Evolutionary conservation across 2,329 filamentous ascomycete genomes (phyloP), one percentile per base, ranked within the genome.

Genomic region (Hymenoscyphus linearis): DNA sequence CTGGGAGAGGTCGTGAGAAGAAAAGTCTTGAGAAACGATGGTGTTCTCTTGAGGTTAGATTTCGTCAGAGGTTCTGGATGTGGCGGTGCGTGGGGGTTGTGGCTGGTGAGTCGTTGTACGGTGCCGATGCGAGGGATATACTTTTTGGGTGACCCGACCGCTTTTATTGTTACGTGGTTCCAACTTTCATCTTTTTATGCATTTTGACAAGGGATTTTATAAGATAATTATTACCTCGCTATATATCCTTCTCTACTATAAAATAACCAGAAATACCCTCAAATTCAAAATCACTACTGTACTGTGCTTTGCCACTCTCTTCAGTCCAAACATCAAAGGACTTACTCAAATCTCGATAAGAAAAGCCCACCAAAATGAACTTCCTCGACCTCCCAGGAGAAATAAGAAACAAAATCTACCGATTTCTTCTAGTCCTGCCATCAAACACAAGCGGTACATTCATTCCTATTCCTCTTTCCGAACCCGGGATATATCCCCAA

Each of bases 321-420:
- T 18, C 18, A 50, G 44, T 12, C n/a, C 22, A 50, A 7, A n/a
- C 10, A n/a, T 12, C 44, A 50, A 31, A 31, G 31, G 10, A 31
- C 31, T 31, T 9, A 31, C 31, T 31, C 31, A 9, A 31, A 31
- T n/a, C 31, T 31, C 31, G 18, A 50, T 14, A 50, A 13, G 18
- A 18, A 13, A 25, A 12, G 44, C 6, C 3, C 10, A 50, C n/a
- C 44, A 50, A 50, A 50, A 25, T 22, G 22, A 22, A 4, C 27
- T 71, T 73, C 36, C 58, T 71, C 22, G 64, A 68, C 16, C 77
- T 89, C 1, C 80, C 88, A 26, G 77, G 78, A 2, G 86, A 89
- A 67, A 77, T 89, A 3, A 79, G 80, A 40, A 82, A 86, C 59
- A 79, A 87, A 68, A 82, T 89, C 35, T 82, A 73, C 64, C n/a